Percentiles rank a stretch among this genome's conserved stretches.
These are phyloP conservation scores for Ophiostoma tasmaniense DNA, from an alignment of 2,329 filamentous ascomycete species.

Conservation along the genomic window DNA sequence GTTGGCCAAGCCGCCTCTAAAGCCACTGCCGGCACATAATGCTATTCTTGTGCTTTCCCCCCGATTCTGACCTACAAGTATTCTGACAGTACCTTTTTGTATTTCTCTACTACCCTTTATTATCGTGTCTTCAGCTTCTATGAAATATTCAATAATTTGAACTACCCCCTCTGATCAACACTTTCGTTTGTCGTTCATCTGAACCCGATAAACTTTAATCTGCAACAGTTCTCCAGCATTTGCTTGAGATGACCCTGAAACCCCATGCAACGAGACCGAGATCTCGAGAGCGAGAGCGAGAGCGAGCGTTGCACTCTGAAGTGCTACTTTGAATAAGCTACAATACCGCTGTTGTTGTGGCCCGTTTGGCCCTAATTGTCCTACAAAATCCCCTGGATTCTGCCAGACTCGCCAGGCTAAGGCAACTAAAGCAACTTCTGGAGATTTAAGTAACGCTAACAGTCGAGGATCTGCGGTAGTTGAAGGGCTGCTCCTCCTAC, in stretches of 20 bases:
- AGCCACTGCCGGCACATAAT: not conserved
- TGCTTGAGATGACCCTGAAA: not conserved
- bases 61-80: not conserved
- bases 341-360: not conserved
- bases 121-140: not conserved
- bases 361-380: not conserved
- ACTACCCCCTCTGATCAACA: not conserved
- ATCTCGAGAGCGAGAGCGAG: not conserved
- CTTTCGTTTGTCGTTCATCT: not conserved
- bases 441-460: not conserved
- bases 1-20: not conserved
- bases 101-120: not conserved
- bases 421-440: not conserved
- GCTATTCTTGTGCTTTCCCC: not conserved
- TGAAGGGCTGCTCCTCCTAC: not conserved
- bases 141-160: too few relatives aligned
- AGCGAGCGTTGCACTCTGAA: not conserved
- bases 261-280: not conserved
- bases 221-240: not conserved
- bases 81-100: not conserved
- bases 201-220: not conserved
- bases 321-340: not conserved
- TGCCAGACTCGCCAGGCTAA: not conserved
- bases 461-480: not conserved
- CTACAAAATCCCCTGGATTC: not conserved